phyloP scores from a whole-genome alignment of 208 protist genomes.

The Leishmania martiniquensis region DNA sequence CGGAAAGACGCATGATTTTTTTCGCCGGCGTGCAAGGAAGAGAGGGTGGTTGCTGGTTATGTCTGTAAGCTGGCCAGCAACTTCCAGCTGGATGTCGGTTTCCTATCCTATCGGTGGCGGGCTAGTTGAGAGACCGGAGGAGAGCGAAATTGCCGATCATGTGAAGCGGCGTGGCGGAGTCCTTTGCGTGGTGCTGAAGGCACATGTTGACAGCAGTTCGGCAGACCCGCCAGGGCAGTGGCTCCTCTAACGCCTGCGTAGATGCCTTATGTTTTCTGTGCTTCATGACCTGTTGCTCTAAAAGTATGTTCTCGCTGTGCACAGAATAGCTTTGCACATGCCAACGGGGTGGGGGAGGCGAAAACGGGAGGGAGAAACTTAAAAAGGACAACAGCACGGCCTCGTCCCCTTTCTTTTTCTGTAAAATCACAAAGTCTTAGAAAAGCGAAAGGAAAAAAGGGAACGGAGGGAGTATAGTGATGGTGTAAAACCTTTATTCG shows the following conservation, averaged over 20 bases:
- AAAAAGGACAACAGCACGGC: background rate
- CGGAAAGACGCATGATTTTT: background rate
- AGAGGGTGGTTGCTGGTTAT: background rate
- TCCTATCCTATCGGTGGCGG: no score
- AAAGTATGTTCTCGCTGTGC: background rate
- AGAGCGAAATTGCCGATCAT: no score
- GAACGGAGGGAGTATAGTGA: no score
- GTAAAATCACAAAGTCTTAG: background rate
- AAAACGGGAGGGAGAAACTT: no score
- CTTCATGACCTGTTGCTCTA: background rate
- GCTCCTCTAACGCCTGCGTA: background rate
- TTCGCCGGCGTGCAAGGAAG: background rate
- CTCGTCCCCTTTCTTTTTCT: background rate
- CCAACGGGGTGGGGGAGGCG: background rate
- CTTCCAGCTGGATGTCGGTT: no score
- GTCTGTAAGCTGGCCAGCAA: background rate
- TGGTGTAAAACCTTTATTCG: no score
- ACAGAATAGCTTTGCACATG: background rate
- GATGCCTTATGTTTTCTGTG: background rate
- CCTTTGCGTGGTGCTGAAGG: no score
- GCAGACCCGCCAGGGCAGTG: no score
- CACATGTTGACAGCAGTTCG: no score
- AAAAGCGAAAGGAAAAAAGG: background rate
- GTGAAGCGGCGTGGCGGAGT: no score
- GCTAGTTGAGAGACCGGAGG: no score